Evolutionary conservation across 2,329 filamentous ascomycete genomes (phyloP).

Genomic region (Raffaelea deltoideospora): DNA sequence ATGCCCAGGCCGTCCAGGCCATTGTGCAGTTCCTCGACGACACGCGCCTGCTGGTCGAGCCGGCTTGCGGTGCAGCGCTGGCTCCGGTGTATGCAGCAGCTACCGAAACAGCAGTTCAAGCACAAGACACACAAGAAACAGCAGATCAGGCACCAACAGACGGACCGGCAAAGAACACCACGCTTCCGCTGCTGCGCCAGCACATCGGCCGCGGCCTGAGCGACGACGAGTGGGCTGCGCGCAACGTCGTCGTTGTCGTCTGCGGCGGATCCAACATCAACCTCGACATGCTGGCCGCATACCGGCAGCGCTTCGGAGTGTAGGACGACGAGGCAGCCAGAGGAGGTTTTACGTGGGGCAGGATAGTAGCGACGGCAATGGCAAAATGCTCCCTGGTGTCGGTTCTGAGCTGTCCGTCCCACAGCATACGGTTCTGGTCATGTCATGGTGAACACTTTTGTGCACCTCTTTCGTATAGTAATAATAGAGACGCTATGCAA

Average conservation of each 20-base stretch:
- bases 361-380: too few relatives aligned
- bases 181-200: slow-evolving; percentile 38
- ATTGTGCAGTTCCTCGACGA: slow-evolving; percentile 69
- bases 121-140: too few relatives aligned
- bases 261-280: slow-evolving; percentile 65
- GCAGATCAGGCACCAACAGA: neutral
- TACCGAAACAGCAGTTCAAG: neutral
- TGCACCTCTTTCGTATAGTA: too few relatives aligned
- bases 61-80: slow-evolving; percentile 70
- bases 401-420: too few relatives aligned
- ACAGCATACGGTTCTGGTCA: too few relatives aligned
- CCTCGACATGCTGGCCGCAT: slow-evolving; percentile 43
- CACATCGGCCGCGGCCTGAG: slow-evolving; percentile 36
- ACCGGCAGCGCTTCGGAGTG: slow-evolving; percentile 31
- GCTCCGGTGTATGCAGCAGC: slow-evolving; percentile 49
- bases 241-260: slow-evolving; percentile 69
- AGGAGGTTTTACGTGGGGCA: too few relatives aligned
- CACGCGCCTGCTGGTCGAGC: slow-evolving; percentile 66
- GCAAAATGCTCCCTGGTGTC: too few relatives aligned
- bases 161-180: too few relatives aligned
- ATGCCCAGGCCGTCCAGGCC: slow-evolving; percentile 66
- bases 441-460: too few relatives aligned
- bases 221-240: slow-evolving; percentile 44
- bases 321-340: too few relatives aligned
- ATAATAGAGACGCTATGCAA: too few relatives aligned